A percentile compares a stretch with the other conserved stretches of the same genome.
phyloP scores from a whole-genome alignment of 768 basidiomycete genomes.

The Kwoniella dejecticola region DNA sequence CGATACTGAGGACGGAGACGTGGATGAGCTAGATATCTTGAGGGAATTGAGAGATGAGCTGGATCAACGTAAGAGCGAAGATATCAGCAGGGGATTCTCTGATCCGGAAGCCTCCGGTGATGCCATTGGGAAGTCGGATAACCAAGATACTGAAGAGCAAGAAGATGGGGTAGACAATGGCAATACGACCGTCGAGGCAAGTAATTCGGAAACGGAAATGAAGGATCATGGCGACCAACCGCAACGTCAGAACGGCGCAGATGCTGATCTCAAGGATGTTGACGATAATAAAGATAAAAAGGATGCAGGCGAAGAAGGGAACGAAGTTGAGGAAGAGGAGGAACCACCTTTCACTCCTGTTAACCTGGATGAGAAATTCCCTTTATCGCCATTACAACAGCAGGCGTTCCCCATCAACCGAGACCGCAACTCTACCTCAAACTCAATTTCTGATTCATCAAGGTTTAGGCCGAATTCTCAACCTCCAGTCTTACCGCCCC shows the following conservation, averaged over 20 bases:
- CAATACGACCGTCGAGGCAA: too few species aligned
- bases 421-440: too few species aligned
- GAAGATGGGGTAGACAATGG: background rate
- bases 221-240: too few species aligned
- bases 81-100: background rate
- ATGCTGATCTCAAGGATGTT: background rate
- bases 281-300: background rate
- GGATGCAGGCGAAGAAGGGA: background rate
- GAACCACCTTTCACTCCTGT: conserved; percentile 14
- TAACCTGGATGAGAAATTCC: conserved; percentile 22
- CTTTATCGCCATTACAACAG: conserved; percentile 13
- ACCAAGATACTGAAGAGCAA: too few species aligned
- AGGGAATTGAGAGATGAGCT: conserved; percentile 12
- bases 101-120: too few species aligned
- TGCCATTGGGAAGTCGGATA: too few species aligned
- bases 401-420: conserved; percentile 23
- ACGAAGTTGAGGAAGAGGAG: conserved; percentile 1
- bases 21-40: conserved; percentile 3
- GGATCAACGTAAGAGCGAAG: conserved; percentile 2
- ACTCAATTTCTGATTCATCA: too few species aligned
- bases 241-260: background rate
- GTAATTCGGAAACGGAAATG: too few species aligned
- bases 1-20: background rate
- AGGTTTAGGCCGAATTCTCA: background rate
- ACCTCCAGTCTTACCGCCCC: conserved; percentile 22